Evolutionary conservation across 306 rosid genomes (phyloP).

Genomic region (Vigna reflexopilosa): DNA sequence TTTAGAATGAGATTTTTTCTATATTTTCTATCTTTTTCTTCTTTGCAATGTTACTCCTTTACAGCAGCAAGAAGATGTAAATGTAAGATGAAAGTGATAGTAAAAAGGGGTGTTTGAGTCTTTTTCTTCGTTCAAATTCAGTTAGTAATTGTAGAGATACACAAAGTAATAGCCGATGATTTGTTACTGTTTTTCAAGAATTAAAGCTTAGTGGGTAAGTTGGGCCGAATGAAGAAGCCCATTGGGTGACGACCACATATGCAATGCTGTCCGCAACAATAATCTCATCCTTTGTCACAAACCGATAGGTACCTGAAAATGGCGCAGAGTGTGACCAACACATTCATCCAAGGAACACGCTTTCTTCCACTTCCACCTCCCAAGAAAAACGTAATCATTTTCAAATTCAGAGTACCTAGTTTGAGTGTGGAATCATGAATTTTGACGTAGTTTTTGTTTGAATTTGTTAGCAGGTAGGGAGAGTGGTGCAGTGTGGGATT

Average conservation of each 20-base stretch:
- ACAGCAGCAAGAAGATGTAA: too few relatives aligned
- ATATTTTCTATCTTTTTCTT: too few relatives aligned
- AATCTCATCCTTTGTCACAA: background rate
- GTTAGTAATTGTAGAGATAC: too few relatives aligned
- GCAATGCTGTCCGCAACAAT: background rate
- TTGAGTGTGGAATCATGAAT: background rate
- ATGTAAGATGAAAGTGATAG: too few relatives aligned
- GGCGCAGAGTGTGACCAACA: conserved; percentile 67
- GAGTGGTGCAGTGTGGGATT: conserved; percentile 45
- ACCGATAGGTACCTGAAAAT: conserved; percentile 40
- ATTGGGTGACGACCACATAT: background rate
- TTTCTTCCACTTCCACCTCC: conserved; percentile 43
- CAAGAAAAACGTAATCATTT: conserved; percentile 34
- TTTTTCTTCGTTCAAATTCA: too few relatives aligned
- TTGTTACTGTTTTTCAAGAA: too few relatives aligned
- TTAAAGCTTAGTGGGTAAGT: background rate
- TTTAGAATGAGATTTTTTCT: too few relatives aligned
- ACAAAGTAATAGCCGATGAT: too few relatives aligned
- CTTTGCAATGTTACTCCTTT: too few relatives aligned
- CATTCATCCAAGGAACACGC: conserved; percentile 59
- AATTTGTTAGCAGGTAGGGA: conserved; percentile 39
- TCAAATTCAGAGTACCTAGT: background rate
- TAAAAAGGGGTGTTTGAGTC: too few relatives aligned
- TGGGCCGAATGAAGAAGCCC: background rate
- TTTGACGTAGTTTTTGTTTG: background rate